Base-by-base conservation (phyloP, 495 filamentous ascomycete species). In the Penicillium chermesinum region DNA sequence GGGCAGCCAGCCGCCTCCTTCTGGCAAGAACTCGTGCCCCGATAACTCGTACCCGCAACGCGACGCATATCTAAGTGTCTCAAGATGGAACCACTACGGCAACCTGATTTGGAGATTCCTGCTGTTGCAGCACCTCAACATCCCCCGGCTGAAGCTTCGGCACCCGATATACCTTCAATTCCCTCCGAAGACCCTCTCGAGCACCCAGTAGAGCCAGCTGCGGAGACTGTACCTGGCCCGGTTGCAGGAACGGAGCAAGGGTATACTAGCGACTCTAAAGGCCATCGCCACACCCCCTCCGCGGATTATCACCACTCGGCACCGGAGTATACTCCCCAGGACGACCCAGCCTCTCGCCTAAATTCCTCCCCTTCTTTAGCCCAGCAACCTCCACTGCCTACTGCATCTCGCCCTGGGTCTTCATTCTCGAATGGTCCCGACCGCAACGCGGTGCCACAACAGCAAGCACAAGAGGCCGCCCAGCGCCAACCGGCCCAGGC, bases 381-480 rank as follows among this genome's bases (percentile, higher is more conserved):
- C 34, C 64, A 71, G 49, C 75, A 72, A 44, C 71, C 69, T 43
- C 64, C 65, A 16, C 63, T 64, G 19, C 66, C 63, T n/a, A 57
- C 71, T 16, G 61, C 66, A n/a, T 74, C 76, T 6, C 63, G 77
- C 49, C 77, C 77, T 7, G 65, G 73, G 13, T 78, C 77, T 22
- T 74, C 73, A 6, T 49, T 76, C 19, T 79, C 76, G 8, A 72
- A 66, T 48, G 69, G 69, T 17, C 58, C 67, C 8, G 75, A 75
- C 15, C 65, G 68, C 46, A 64, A 72, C 36, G 62, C 58, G 15
- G 52, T 69, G 41, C 51, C 69, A 7, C 72, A 73, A 37, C 55
- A 57, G 12, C 67, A 71, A 39, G 71, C 70, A 2, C 43, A 49
- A 41, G 76, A 80, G 18, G 64, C 70, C 21, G 60, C 54, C 35